phyloP scores from a whole-genome alignment of 2,329 filamentous ascomycete species.

The Aspergillus quadrilineatus region DNA sequence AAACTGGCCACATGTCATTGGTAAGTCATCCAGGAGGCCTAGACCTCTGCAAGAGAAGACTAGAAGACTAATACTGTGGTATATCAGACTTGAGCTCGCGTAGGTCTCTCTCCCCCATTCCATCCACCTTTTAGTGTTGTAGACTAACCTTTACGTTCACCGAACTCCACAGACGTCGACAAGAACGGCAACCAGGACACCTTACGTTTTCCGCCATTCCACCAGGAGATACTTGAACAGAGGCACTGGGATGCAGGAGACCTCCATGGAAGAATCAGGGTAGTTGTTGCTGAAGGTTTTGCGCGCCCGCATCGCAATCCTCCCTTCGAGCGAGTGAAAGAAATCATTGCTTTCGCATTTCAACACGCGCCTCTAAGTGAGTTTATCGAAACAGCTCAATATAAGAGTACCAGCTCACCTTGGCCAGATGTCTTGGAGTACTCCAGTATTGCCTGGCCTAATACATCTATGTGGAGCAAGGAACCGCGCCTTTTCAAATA shows the following conservation, averaged over 20 bases:
- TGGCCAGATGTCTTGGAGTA: constrained; percentile 67
- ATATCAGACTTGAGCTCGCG: constrained; percentile 36
- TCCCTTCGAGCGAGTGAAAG: constrained; percentile 67
- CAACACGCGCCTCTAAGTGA: constrained; percentile 77
- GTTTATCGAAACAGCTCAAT: constrained; percentile 22
- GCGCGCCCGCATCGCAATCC: constrained; percentile 47
- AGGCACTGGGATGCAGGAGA: constrained; percentile 71
- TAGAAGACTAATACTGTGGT: not conserved
- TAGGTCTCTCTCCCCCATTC: constrained; percentile 23
- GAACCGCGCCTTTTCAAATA: constrained; percentile 41
- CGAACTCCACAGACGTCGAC: constrained; percentile 39
- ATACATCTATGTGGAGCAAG: constrained; percentile 65
- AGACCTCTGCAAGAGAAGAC: not conserved
- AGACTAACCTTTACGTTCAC: constrained; percentile 5
- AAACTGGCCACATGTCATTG: constrained; percentile 54
- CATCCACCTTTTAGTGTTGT: constrained; percentile 41
- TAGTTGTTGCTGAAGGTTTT: constrained; percentile 74
- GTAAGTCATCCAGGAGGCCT: constrained; percentile 35
- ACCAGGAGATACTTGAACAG: constrained; percentile 66
- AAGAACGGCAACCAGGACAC: constrained; percentile 59
- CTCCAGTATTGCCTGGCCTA: constrained; percentile 78
- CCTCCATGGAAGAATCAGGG: constrained; percentile 70
- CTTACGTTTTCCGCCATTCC: constrained; percentile 73
- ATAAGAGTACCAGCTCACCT: constrained; percentile 14
- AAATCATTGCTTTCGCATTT: constrained; percentile 76